phyloP scores from a whole-genome alignment of 1,139 yeast genomes.

The Pneumocystis wakefieldiae region DNA sequence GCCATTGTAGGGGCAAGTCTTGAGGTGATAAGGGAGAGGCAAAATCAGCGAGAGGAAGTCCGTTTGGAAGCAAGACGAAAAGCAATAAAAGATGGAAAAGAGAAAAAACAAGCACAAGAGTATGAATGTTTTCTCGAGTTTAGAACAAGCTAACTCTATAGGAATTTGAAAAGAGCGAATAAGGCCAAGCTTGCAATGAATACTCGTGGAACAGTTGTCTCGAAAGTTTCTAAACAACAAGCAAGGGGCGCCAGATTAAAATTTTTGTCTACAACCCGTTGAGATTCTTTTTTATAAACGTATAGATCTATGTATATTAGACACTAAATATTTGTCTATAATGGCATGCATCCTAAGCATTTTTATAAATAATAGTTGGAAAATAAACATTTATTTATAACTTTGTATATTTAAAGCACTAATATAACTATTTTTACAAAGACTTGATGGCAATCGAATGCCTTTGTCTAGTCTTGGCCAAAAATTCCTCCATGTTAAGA shows the following conservation, averaged over 20 bases:
- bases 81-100: conserved; percentile 84
- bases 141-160: conserved; percentile 44
- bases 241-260: conserved; percentile 23
- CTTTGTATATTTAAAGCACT: too few relatives aligned
- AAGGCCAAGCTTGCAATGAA: not conserved
- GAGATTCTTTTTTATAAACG: not conserved
- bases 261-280: not conserved
- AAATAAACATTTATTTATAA: too few relatives aligned
- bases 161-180: not conserved
- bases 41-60: conserved; percentile 88
- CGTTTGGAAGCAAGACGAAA: conserved; percentile 96
- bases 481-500: too few relatives aligned
- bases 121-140: conserved; percentile 86
- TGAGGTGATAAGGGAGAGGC: conserved; percentile 97
- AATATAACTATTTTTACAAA: too few relatives aligned
- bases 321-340: too few relatives aligned
- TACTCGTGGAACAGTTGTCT: conserved; percentile 21
- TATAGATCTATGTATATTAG: not conserved
- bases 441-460: too few relatives aligned
- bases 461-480: too few relatives aligned
- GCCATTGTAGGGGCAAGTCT: conserved; percentile 98
- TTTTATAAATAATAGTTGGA: too few relatives aligned
- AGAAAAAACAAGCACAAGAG: conserved; percentile 85
- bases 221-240: conserved; percentile 40
- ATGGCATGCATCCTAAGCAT: too few relatives aligned